Conservation (phyloP, 345 rosid genomes). For the Boechera divaricarpa region DNA sequence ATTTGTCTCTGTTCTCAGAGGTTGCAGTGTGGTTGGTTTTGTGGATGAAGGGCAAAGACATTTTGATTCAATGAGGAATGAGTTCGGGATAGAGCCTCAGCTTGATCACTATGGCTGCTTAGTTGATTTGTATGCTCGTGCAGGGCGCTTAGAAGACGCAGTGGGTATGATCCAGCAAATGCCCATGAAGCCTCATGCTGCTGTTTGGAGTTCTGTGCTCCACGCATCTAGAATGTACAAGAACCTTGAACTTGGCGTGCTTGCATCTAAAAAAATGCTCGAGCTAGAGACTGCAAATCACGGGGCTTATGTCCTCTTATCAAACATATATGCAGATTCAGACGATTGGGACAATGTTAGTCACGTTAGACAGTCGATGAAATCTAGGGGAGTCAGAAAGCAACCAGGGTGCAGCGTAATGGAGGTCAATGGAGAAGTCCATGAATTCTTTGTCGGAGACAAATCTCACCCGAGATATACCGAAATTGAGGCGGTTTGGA, state of each 20-base stretch:
- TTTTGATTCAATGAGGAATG: constrained; percentile 56
- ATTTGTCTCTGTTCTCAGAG: constrained; percentile 61
- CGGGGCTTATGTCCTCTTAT: constrained; percentile 64
- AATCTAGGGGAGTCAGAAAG: constrained; percentile 59
- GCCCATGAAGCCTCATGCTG: constrained; percentile 67
- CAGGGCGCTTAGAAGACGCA: constrained; percentile 61
- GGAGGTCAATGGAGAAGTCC: constrained; percentile 63
- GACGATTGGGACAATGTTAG: constrained; percentile 59
- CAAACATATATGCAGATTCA: constrained; percentile 69
- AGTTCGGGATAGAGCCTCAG: constrained; percentile 58
- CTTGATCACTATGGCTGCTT: constrained; percentile 77
- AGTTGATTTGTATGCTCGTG: constrained; percentile 66
- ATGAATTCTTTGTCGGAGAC: constrained; percentile 65
- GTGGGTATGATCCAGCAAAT: constrained; percentile 50
- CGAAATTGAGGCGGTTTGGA: constrained; percentile 54
- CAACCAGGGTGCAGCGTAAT: constrained; percentile 67
- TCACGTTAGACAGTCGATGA: constrained; percentile 57
- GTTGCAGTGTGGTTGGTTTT: constrained; percentile 60
- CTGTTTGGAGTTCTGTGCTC: constrained; percentile 74
- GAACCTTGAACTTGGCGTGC: constrained; percentile 59
- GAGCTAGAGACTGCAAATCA: constrained; percentile 60
- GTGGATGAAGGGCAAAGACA: constrained; percentile 60
- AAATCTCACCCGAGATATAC: constrained; percentile 57
- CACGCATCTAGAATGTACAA: constrained; percentile 64
- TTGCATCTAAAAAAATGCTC: constrained; percentile 57